Conservation (phyloP, 441 rosid species). For the Croton laevigatus region DNA sequence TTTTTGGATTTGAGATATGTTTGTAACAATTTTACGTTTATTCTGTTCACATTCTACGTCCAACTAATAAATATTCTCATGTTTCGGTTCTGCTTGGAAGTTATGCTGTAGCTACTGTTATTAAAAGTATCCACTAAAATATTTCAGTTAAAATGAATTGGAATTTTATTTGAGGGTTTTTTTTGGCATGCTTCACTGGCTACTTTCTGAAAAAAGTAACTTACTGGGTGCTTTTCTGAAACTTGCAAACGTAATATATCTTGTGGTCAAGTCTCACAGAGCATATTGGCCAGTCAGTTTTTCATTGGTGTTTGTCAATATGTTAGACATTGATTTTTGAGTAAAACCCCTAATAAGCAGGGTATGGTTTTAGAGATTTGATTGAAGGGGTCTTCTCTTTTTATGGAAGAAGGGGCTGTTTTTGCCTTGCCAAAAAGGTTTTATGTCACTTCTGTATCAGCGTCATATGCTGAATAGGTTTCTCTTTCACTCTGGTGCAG, state of each 20-base stretch:
- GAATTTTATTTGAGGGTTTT: neutral
- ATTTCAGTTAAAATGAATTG: neutral
- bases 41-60: neutral
- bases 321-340: neutral
- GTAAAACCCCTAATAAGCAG: neutral
- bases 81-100: neutral
- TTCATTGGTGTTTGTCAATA: neutral
- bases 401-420: neutral
- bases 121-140: neutral
- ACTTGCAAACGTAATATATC: no score
- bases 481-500: constrained; percentile 45
- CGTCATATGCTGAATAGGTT: constrained; percentile 15
- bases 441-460: neutral
- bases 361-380: neutral
- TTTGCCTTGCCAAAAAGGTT: constrained; percentile 2
- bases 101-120: neutral
- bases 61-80: neutral
- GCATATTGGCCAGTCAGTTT: no score
- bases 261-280: neutral
- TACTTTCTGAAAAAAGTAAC: neutral
- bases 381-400: neutral
- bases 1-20: neutral
- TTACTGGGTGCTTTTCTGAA: neutral
- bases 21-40: neutral
- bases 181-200: neutral